Base-by-base conservation (phyloP, 2,329 filamentous ascomycete species). In the Cordyceps cateniannulata region DNA sequence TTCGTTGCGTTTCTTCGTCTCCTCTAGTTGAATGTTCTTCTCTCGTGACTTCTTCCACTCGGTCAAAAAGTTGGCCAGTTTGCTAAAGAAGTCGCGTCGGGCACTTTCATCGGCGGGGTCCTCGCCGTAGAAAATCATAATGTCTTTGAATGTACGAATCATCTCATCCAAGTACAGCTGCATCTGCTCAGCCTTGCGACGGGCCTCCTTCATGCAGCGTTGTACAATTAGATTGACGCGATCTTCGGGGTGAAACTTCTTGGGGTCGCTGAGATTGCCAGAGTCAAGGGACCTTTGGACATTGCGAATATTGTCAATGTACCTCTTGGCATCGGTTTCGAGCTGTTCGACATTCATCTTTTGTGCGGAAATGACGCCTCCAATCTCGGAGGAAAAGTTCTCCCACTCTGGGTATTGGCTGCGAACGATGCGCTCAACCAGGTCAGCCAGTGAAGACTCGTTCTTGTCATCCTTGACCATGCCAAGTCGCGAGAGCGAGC, bases 401-500 rank as follows among this genome's bases (percentile, higher is more conserved):
- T 97, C 93, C 90, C 93, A 98, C 73, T 97, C 91, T 2, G 93
- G 90, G 67, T 98, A 99, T 72, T 98, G 93, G 71, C 91, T 95
- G 65, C 95, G 89, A 62, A 98, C 93, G 67, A 97, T 96, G 67
- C 93, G 89, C 76, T 99, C 95, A 48, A 99, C 92, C 48, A 98
- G 84, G 74, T 99, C 95, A 61, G 93, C 92, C 71, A 99, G 89
- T 0, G 92, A 97, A 1, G 91, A 93, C 74, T 98, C 90, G 74
- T 99, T 99, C 82, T 97, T 97, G 79, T 96, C 92, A 71, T 99
- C 95, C 78, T 99, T 99, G 70, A 98, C 91, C 93, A 99, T 98
- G 63, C 89, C 93, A 60, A 99, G 80, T 60, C 95, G 87, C 29
- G 91, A 90, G 53, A 99, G 86, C 6, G 95, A 97, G 70, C 92